Conservation (phyloP, 108 stramenopile genomes). For the Pseudonitzschia multistriata region DNA sequence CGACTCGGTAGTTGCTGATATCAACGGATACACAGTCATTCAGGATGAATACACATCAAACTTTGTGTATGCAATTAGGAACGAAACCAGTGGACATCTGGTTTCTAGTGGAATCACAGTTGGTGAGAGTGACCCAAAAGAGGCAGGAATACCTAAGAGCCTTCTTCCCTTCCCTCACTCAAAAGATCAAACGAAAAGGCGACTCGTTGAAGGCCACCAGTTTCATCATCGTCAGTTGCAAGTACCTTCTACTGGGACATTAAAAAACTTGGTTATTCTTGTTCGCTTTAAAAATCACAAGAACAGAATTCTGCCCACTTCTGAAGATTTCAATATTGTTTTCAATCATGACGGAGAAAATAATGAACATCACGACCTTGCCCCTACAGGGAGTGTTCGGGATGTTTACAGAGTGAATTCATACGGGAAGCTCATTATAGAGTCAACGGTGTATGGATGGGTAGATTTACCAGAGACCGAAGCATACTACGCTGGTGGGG, state of each 20-base stretch:
- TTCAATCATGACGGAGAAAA: conserved; percentile 17
- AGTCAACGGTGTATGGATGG: conserved; percentile 29
- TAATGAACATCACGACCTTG: conserved; percentile 6
- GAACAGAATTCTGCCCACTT: conserved; percentile 18
- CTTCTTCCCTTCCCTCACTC: background rate
- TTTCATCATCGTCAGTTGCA: conserved; percentile 2
- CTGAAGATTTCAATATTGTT: conserved; percentile 19
- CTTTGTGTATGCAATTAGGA: conserved; percentile 30
- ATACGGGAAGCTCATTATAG: conserved; percentile 16
- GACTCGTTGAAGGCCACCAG: background rate
- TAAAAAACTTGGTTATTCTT: conserved; percentile 23
- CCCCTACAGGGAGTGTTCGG: conserved; percentile 29
- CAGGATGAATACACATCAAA: conserved; percentile 13
- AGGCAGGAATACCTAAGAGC: background rate
- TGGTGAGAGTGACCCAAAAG: conserved; percentile 8
- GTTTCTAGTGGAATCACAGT: conserved; percentile 6
- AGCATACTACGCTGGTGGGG: conserved; percentile 29
- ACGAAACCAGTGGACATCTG: conserved; percentile 10
- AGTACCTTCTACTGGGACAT: conserved; percentile 1
- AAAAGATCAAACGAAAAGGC: background rate
- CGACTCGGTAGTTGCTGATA: conserved; percentile 13
- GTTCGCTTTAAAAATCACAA: conserved; percentile 23
- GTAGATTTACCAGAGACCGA: conserved; percentile 29
- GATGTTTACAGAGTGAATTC: conserved; percentile 27
- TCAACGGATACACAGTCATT: conserved; percentile 27